These are phyloP conservation scores for Pseudocercospora eumusae DNA, from an alignment of 2,329 filamentous ascomycete species.

Conservation along the genomic window DNA sequence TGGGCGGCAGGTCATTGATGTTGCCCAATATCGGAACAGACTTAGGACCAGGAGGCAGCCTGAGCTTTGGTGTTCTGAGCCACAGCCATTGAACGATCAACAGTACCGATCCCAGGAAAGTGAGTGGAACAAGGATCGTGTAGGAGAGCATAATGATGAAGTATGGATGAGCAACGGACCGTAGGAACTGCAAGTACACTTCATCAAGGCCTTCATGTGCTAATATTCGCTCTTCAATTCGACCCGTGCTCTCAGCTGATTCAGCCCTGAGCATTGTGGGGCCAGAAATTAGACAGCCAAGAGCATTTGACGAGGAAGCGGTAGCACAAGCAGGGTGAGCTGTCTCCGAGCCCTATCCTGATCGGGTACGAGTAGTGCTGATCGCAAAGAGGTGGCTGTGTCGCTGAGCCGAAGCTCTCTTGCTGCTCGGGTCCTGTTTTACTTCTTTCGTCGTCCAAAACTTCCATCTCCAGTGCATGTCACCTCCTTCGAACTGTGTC, in stretches of 20 bases:
- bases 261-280: neutral
- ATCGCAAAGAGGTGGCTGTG: neutral
- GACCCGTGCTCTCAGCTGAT: neutral
- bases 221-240: neutral
- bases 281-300: neutral
- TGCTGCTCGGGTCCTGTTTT: neutral
- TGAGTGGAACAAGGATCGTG: neutral
- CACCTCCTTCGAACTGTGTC: neutral
- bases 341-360: neutral
- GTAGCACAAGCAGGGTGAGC: constrained; percentile 1
- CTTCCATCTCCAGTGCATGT: neutral
- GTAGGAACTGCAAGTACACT: too few species aligned
- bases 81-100: neutral
- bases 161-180: neutral
- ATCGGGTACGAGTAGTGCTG: neutral
- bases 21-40: constrained; percentile 31
- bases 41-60: constrained; percentile 30
- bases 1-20: constrained; percentile 28
- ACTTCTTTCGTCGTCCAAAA: neutral
- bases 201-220: too few species aligned
- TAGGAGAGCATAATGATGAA: neutral
- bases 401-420: neutral
- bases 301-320: neutral
- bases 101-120: neutral
- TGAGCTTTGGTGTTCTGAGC: neutral